These are phyloP conservation scores for Puya raimondii DNA, from an alignment of 176 grass and related monocot genomes.

Conservation along the genomic window DNA sequence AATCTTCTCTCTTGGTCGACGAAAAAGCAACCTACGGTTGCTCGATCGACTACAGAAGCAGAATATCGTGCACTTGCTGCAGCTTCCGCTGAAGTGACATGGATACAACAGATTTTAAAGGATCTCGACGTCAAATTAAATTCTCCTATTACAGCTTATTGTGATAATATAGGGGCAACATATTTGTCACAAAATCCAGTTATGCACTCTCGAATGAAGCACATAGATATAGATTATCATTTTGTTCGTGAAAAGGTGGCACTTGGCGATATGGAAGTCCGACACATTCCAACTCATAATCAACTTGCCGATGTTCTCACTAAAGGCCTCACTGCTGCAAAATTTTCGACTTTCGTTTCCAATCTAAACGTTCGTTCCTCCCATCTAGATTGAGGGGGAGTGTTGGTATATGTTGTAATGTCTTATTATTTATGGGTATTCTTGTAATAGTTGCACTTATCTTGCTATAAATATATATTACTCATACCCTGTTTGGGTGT, in stretches of 20 bases:
- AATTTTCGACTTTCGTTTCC: too few species aligned
- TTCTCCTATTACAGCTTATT: neutral
- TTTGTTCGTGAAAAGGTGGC: conserved; percentile 2
- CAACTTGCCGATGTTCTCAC: too few species aligned
- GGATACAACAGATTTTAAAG: neutral
- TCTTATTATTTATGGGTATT: too few species aligned
- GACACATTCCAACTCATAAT: too few species aligned
- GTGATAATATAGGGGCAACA: conserved; percentile 4
- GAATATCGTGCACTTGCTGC: neutral
- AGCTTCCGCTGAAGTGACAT: neutral
- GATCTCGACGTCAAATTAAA: neutral
- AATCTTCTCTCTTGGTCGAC: conserved; percentile 1
- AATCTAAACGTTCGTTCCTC: too few species aligned
- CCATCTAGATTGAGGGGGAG: too few species aligned
- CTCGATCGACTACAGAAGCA: neutral
- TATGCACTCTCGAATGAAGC: conserved; percentile 9
- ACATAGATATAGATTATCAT: conserved; percentile 16
- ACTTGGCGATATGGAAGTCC: neutral
- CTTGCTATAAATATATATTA: too few species aligned
- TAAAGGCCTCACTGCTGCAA: too few species aligned
- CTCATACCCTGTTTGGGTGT: too few species aligned
- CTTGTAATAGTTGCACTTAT: too few species aligned
- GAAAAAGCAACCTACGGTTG: neutral
- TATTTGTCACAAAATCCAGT: neutral
- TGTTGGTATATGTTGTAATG: too few species aligned